phyloP scores from a whole-genome alignment of 495 filamentous ascomycete genomes.

The Elaphomyces granulatus region DNA sequence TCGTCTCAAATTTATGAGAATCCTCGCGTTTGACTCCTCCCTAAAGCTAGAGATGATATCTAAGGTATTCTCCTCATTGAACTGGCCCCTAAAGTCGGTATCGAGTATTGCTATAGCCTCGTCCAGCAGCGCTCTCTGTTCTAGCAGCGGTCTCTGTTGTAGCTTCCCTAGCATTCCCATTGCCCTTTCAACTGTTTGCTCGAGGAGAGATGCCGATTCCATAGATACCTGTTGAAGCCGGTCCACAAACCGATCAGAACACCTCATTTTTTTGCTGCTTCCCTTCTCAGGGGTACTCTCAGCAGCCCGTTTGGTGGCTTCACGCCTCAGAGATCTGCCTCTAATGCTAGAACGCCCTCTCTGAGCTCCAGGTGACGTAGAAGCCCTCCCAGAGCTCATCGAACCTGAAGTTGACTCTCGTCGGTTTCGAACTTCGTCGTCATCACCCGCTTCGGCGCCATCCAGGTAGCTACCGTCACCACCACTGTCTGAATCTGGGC shows the following conservation, averaged over 20 bases:
- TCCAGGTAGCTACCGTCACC: constrained; percentile 14
- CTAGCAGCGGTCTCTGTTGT: neutral
- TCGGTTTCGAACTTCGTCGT: no score
- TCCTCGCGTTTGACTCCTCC: neutral
- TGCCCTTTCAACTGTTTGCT: neutral
- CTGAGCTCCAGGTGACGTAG: no score
- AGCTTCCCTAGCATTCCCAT: neutral
- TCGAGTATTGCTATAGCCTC: neutral
- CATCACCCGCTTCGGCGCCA: constrained; percentile 24
- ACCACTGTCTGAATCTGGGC: no score
- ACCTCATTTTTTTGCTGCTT: neutral
- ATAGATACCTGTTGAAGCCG: neutral
- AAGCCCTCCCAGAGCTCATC: no score
- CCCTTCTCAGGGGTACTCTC: neutral
- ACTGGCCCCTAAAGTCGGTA: neutral
- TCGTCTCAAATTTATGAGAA: neutral
- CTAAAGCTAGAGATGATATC: neutral
- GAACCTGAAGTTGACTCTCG: no score
- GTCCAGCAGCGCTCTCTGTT: neutral
- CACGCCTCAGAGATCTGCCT: neutral
- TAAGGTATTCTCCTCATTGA: neutral
- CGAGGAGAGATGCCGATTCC: neutral
- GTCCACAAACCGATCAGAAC: neutral
- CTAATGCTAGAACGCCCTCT: no score
- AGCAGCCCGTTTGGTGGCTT: neutral